Base-by-base conservation (phyloP, 2,329 filamentous ascomycete genomes). In the Chlorencoelia australis region DNA sequence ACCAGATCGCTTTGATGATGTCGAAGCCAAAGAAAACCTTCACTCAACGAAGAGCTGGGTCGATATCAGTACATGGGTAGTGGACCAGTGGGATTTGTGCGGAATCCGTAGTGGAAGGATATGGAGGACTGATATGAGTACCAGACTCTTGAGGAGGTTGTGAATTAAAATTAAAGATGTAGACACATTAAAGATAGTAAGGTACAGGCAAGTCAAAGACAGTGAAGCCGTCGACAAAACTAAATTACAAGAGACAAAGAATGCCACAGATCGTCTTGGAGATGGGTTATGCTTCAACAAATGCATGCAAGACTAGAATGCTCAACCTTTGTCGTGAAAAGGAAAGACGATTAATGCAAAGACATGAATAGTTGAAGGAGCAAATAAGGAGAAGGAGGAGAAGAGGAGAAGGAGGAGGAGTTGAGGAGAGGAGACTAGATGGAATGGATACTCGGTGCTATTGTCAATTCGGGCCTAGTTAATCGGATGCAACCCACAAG, bases 151-250 rank as follows among this genome's bases (percentile, higher is more conserved):
- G 38, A 44, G 30, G 26, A 33, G 25, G 21, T 34, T 39, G 25
- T 30, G 37, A 42, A 52, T 48, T 52, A 45, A 25, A 13, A 50
- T 51, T 52, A 53, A 42, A 41, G 35, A 41, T 38, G 41, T 29
- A 25, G 30, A 39, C 34, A 43, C 36, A 41, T 39, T 21, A 27
- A 39, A 28, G 14, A 22, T 29, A 42, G 25, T 35, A 37, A 32
- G 27, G 24, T 31, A 37, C 26, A 44, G 46, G 45, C 46, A 48
- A 41, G 45, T 40, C 45, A 41, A 51, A 46, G 53, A 54, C 52
- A 53, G 37, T 50, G 14, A 54, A 55, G 51, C 30, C 51, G 46
- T 52, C 52, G 40, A 49, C 43, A 27, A 25, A 51, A 38, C 46
- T 45, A 38, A 16, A 17, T 16, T 14, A 17, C 24, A 20, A 34